phyloP scores from a whole-genome alignment of 2,329 filamentous ascomycete genomes.

The Myriangium duriaei region DNA sequence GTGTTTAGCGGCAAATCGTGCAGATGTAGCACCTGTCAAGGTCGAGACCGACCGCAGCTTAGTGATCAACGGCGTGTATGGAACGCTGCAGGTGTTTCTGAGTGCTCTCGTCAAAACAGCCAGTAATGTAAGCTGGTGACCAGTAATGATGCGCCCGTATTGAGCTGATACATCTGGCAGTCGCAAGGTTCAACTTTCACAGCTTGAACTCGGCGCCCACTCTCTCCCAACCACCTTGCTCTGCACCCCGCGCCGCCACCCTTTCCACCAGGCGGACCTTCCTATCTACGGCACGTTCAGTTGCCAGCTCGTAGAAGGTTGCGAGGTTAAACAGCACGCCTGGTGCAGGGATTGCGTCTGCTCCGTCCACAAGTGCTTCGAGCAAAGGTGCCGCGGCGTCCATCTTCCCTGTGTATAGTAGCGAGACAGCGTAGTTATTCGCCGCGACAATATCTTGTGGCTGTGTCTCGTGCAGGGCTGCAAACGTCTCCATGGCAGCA shows the following conservation, averaged over 20 bases:
- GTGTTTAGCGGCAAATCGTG: no score
- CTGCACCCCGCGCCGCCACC: slow-evolving; percentile 26
- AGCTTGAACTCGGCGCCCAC: slow-evolving; percentile 8
- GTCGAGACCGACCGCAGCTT: no score
- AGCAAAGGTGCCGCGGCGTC: slow-evolving; percentile 56
- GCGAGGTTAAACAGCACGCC: slow-evolving; percentile 79
- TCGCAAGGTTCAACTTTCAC: no score
- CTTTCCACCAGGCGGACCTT: slow-evolving; percentile 62
- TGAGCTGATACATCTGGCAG: no score
- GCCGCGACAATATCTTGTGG: slow-evolving; percentile 54
- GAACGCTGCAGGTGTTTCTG: no score
- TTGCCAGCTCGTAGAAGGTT: slow-evolving; percentile 85
- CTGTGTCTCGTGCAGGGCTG: slow-evolving; percentile 33
- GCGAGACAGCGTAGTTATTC: slow-evolving; percentile 73
- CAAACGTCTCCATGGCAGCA: slow-evolving; percentile 52
- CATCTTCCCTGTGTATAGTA: slow-evolving; percentile 70
- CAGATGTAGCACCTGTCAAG: no score
- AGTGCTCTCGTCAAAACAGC: no score
- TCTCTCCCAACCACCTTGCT: slow-evolving; percentile 7
- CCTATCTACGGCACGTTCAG: slow-evolving; percentile 56
- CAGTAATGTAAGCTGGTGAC: no score
- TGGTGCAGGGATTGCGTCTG: slow-evolving; percentile 40
- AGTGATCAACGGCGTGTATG: no score
- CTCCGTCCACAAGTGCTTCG: slow-evolving; percentile 43
- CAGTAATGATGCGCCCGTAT: no score